Base-by-base conservation (phyloP, 345 rosid genomes). In the Geranium rotundifolium region DNA sequence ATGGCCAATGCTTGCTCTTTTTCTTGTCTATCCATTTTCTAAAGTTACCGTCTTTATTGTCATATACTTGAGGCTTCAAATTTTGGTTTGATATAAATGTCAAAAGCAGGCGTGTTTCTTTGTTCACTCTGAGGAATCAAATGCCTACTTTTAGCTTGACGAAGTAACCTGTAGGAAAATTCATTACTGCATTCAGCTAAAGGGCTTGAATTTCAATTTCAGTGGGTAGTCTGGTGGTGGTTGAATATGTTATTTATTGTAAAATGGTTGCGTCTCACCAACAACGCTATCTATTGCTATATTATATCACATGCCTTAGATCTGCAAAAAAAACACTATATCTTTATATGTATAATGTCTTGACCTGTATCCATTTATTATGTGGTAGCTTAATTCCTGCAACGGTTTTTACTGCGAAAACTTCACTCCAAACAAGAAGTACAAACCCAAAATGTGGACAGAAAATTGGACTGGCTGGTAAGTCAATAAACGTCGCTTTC, bases 361-460 rank as follows among this genome's bases (percentile, higher is more conserved):
- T 41, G 12, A 41, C 12, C 50, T 41, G 10, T 41, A 41, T 41
- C 12, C 50, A 41, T 41, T 41, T 6, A 41, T 3, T 41, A 1
- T 13, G 10, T 59, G 56, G 59, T 64, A 90, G 97, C 85, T 90
- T 56, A 78, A 87, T 75, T 67, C n/a, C n/a, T n/a, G n/a, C n/a
- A n/a, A n/a, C n/a, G n/a, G n/a, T n/a, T n/a, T n/a, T n/a, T n/a
- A n/a, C 79, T 87, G 95, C 31, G 90, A 90, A 37, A 49, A 67
- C 62, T 90, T 85, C 81, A 69, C 65, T 19, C 89, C 97, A 56
- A 90, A 85, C 69, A 56, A 75, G 31, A 67, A 16, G 16, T 78
- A 85, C 64, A 88, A 85, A 61, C 97, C 95, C 1, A 88, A 85
- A 76, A 84, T 90, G 85, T 90, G 93, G 93, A 90, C 97, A 20